These are phyloP conservation scores for Borovskyia barvae DNA, from an alignment of 208 protist species.

Conservation along the genomic window DNA sequence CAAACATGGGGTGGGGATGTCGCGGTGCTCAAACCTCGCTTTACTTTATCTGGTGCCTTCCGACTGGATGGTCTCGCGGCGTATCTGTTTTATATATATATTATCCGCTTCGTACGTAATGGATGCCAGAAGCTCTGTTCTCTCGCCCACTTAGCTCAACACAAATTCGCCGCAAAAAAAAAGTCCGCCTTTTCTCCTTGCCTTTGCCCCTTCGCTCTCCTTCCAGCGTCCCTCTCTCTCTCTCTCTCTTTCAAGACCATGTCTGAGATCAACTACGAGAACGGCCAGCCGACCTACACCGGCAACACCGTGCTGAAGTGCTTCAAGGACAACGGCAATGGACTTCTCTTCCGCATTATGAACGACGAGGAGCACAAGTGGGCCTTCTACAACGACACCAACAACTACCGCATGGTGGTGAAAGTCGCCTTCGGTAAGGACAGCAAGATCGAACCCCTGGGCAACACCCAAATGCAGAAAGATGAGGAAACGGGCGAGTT, in stretches of 20 bases:
- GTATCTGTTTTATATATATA: too few relatives aligned
- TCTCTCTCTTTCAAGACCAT: constrained; percentile 19
- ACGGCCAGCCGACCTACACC: constrained; percentile 55
- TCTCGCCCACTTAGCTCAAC: too few relatives aligned
- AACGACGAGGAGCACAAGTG: constrained; percentile 75
- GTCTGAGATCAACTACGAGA: constrained; percentile 60
- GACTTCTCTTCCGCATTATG: constrained; percentile 79
- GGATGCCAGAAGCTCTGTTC: too few relatives aligned
- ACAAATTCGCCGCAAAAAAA: too few relatives aligned
- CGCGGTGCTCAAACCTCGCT: too few relatives aligned
- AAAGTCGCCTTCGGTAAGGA: constrained; percentile 76
- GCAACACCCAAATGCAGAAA: constrained; percentile 52
- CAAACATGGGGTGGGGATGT: too few relatives aligned
- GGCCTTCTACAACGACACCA: constrained; percentile 87
- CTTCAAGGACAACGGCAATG: constrained; percentile 83
- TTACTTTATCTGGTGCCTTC: too few relatives aligned
- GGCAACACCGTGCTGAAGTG: constrained; percentile 63
- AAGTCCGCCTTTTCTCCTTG: not conserved
- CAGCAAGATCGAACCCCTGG: constrained; percentile 56
- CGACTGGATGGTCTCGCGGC: too few relatives aligned
- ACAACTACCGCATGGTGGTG: constrained; percentile 71
- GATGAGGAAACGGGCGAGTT: constrained; percentile 53
- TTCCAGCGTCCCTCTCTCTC: not conserved
- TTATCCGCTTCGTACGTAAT: too few relatives aligned
- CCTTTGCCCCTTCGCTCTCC: not conserved